phyloP scores from a whole-genome alignment of 495 filamentous ascomycete species.

The Endocarpon pusillum region DNA sequence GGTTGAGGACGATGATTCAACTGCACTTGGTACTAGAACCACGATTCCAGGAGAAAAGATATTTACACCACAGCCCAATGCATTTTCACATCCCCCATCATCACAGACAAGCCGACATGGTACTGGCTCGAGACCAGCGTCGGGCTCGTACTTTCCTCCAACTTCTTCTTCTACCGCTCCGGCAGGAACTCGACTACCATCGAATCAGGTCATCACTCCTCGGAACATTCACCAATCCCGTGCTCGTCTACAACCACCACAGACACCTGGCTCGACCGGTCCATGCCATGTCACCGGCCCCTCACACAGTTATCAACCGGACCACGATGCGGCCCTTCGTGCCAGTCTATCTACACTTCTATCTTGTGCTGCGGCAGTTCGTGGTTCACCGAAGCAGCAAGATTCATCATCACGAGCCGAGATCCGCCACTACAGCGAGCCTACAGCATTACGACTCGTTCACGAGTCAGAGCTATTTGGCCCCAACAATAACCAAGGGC shows the following conservation, averaged over 20 bases:
- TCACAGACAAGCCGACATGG: constrained; percentile 32
- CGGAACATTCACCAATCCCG: constrained; percentile 19
- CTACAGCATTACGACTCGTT: constrained; percentile 41
- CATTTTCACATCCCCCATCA: constrained; percentile 69
- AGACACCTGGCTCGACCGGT: constrained; percentile 37
- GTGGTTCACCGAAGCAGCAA: constrained; percentile 55
- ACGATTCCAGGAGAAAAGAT: constrained; percentile 36
- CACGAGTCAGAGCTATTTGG: constrained; percentile 58
- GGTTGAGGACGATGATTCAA: constrained; percentile 63
- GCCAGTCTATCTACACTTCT: constrained; percentile 89
- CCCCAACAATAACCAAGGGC: constrained; percentile 18
- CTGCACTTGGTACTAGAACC: constrained; percentile 51
- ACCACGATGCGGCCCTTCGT: constrained; percentile 84
- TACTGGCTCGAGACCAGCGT: constrained; percentile 19
- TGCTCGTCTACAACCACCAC: constrained; percentile 18
- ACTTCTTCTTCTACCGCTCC: constrained; percentile 83
- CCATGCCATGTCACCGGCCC: constrained; percentile 59
- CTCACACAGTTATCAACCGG: constrained; percentile 44
- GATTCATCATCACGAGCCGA: constrained; percentile 13
- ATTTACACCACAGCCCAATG: constrained; percentile 78
- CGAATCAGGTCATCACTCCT: constrained; percentile 22
- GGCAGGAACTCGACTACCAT: constrained; percentile 43
- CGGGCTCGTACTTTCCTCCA: too few relatives aligned
- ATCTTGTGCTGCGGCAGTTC: constrained; percentile 76
- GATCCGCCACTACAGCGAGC: constrained; percentile 12